Evolutionary conservation across 176 grass and related monocot species (phyloP), one percentile per base, ranked within the genome.

Genomic region (Aegilops tauschii): DNA sequence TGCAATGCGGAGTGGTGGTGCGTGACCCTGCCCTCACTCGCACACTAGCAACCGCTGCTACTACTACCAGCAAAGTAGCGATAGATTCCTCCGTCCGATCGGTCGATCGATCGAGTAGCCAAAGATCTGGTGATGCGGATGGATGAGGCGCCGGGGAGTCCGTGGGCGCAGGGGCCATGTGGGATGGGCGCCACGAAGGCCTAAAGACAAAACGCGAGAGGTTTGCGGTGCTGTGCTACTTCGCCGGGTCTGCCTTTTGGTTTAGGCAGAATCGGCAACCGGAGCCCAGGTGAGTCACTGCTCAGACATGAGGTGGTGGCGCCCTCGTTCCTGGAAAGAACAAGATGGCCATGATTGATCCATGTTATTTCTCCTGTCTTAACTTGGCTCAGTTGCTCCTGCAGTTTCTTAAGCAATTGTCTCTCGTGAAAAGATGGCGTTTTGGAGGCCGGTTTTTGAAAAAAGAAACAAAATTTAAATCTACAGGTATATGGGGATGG

Each of bases 161-260:
- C 50, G 83, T 61, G 71, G 70, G 61, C 61, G 28, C 83, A 77
- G 83, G 73, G 79, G 40, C 84, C 84, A 74, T 90, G 84, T 74
- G 47, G 31, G 73, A 30, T 59, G 84, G 54, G 31, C 21, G 35
- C 69, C 65, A 73, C 77, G 1, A 30, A 32, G 63, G 8, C 52
- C 69, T 34, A 4, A 49, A 83, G 75, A 90, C 59, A 87, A 83
- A 87, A 67, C 56, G 21, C 11, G 30, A 50, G 65, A 42, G 64
- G 71, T 23, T 8, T 25, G 59, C 32, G 12, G 78, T 20, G 74
- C 65, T 6, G 69, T 71, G 42, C 80, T 34, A 49, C 56, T 84
- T 87, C 66, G 45, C 44, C 40, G 25, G 80, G 56, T 5, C 3
- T 66, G 80, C 74, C 80, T 80, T 83, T 18, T 36, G 80, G 84